These are phyloP conservation scores for Thelonectria rubi DNA, from an alignment of 2,329 filamentous ascomycete genomes.

Conservation along the genomic window DNA sequence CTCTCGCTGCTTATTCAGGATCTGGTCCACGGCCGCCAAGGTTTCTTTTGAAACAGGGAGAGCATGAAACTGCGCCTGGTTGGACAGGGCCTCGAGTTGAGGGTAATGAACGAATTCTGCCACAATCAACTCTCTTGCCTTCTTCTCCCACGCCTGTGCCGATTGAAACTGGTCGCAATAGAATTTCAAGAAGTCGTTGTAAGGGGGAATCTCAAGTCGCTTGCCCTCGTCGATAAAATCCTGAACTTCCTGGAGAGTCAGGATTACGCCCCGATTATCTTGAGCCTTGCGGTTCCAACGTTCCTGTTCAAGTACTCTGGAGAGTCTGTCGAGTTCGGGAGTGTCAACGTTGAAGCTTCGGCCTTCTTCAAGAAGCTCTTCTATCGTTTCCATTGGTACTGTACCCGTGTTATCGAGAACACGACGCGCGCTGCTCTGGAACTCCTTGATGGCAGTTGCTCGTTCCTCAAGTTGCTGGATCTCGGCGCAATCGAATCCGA, in stretches of 20 bases:
- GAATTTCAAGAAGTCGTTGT: slow-evolving; percentile 80
- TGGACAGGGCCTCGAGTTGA: slow-evolving; percentile 89
- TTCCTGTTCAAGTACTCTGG: slow-evolving; percentile 82
- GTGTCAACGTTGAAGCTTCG: slow-evolving; percentile 91
- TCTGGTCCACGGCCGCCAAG: slow-evolving; percentile 83
- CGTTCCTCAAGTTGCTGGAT: slow-evolving; percentile 87
- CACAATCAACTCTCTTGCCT: slow-evolving; percentile 91
- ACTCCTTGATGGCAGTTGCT: slow-evolving; percentile 82
- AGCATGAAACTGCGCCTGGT: slow-evolving; percentile 74
- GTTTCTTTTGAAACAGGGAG: slow-evolving; percentile 87
- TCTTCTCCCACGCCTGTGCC: slow-evolving; percentile 89
- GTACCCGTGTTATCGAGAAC: slow-evolving; percentile 73
- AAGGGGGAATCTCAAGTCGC: slow-evolving; percentile 79
- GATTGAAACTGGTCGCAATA: slow-evolving; percentile 79
- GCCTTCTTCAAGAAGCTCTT: slow-evolving; percentile 90
- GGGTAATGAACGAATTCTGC: slow-evolving; percentile 93
- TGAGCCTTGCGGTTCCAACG: slow-evolving; percentile 87
- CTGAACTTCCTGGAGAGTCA: slow-evolving; percentile 80
- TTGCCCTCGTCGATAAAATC: slow-evolving; percentile 81
- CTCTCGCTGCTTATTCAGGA: slow-evolving; percentile 94
- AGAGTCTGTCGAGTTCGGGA: slow-evolving; percentile 84
- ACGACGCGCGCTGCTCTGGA: slow-evolving; percentile 78
- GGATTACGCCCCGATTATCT: slow-evolving; percentile 67
- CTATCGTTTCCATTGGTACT: slow-evolving; percentile 77
- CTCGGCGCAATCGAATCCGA: slow-evolving; percentile 94